phyloP scores from a whole-genome alignment of 2,329 filamentous ascomycete species.

The Fusarium poae region DNA sequence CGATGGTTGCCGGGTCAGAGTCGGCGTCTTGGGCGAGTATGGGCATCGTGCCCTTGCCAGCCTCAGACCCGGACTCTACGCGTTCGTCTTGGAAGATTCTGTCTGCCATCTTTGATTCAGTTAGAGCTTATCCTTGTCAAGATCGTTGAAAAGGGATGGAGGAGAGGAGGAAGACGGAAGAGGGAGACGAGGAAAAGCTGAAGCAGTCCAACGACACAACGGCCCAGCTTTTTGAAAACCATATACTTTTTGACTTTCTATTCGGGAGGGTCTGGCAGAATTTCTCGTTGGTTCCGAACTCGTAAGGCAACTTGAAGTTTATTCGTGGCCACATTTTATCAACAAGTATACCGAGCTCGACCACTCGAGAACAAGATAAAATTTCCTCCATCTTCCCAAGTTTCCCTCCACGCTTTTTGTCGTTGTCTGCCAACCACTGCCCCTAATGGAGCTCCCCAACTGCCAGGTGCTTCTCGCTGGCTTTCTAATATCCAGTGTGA shows the following conservation, averaged over 20 bases:
- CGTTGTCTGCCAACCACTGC: background rate
- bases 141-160: background rate
- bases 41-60: background rate
- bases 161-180: background rate
- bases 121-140: background rate
- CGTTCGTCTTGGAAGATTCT: background rate
- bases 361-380: background rate
- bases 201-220: background rate
- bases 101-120: background rate
- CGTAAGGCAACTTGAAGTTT: conserved; percentile 2
- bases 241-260: background rate
- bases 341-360: background rate
- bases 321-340: background rate
- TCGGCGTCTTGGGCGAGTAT: background rate
- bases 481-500: conserved; percentile 31
- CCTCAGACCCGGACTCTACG: background rate
- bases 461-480: conserved; percentile 38
- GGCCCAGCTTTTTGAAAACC: background rate
- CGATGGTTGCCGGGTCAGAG: background rate
- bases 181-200: background rate
- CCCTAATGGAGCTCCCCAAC: conserved; percentile 22
- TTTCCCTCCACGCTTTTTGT: background rate
- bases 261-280: background rate
- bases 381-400: background rate
- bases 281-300: background rate